Evolutionary conservation across 2,329 filamentous ascomycete genomes (phyloP), one percentile per base, ranked within the genome.

Genomic region (Monilinia polystroma): DNA sequence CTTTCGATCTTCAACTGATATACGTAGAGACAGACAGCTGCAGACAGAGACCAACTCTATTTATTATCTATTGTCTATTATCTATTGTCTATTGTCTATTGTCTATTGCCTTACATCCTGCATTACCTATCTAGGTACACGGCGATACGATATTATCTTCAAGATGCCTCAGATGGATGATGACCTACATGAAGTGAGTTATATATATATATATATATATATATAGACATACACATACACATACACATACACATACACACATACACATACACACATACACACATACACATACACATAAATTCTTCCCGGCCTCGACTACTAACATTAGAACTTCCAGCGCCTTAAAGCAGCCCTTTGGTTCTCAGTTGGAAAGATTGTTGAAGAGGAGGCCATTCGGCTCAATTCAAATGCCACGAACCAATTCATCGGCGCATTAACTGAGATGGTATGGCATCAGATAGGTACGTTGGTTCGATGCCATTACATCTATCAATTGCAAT

Each of bases 361-460:
- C 75, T 86, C 88, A 32, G 86, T 96, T 68, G 91, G 92, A 71
- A 90, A 92, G 76, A 94, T 96, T 68, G 91, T 97, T 70, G 94
- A 98, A 77, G 88, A 94, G 71, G 90, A 96, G 76, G 89, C 88
- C 23, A 80, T 92, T 41, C 82, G 84, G 66, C 82, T 88, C 38
- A 87, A 91, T 75, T 85, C 92, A 70, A 97, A 96, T 78, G 92
- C 93, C 8, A 97, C 94, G 35, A 92, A 92, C 1, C 92, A 96
- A 75, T 97, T 96, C 77, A 96, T 96, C 72, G 92, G 90, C 11
- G 86, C 90, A 0, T 78, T 96, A 75, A 95, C 91, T 0, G 93
- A 97, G 77, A 85, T 96, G 78, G 90, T 94, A 10, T 97, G 91
- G 87, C 85, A 88, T 1, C 93, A 96, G 72, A 90, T 97, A 63